Evolutionary conservation across 2,329 filamentous ascomycete genomes (phyloP).

Genomic region (Hypoxylon sp.): DNA sequence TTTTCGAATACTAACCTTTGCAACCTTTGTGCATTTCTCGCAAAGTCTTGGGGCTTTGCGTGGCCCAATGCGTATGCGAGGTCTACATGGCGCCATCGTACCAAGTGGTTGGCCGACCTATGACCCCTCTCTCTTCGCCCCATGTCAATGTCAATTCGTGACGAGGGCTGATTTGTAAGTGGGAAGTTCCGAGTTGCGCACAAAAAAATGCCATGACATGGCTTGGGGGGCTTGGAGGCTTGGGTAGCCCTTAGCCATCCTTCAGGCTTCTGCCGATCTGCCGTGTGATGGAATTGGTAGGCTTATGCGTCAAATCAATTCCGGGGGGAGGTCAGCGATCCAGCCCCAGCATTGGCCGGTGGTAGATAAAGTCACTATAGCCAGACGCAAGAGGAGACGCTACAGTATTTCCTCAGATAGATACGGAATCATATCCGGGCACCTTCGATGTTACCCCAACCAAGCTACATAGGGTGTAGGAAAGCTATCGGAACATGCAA

Average conservation of each 20-base stretch:
- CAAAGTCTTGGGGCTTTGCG: constrained; percentile 22
- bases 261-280: constrained; percentile 42
- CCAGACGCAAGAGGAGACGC: constrained; percentile 19
- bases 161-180: constrained; percentile 31
- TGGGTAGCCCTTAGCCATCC: constrained; percentile 25
- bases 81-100: constrained; percentile 29
- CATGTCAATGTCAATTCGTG: constrained; percentile 16
- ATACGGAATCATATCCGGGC: constrained; percentile 39
- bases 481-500: constrained; percentile 29
- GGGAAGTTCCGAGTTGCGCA: constrained; percentile 35
- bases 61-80: constrained; percentile 27
- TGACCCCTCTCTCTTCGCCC: constrained; percentile 1
- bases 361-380: constrained; percentile 38
- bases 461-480: constrained; percentile 14
- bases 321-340: constrained; percentile 28
- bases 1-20: constrained; percentile 29
- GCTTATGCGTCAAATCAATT: constrained; percentile 42
- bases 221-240: neutral
- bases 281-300: constrained; percentile 41
- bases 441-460: constrained; percentile 41
- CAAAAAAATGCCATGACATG: constrained; percentile 21
- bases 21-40: constrained; percentile 25
- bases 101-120: constrained; percentile 19
- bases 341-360: constrained; percentile 21
- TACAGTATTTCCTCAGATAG: constrained; percentile 36